Base-by-base conservation (phyloP, 2,329 filamentous ascomycete genomes). In the Venturia carpophila region DNA sequence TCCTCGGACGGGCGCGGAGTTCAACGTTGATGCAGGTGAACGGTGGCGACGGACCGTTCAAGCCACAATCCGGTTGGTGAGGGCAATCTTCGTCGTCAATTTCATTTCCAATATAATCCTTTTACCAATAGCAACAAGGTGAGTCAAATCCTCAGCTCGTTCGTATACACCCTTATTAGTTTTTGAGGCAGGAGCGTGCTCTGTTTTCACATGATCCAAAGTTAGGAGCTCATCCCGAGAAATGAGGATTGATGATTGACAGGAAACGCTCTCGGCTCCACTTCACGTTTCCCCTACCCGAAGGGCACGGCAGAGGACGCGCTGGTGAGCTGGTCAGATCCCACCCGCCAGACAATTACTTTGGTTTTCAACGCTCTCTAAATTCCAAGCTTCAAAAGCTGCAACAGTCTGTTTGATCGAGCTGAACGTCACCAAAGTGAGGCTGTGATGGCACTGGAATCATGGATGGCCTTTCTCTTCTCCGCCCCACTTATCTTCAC, bases 161-260 rank as follows among this genome's bases (percentile, higher is more conserved):
- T 15, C 24, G 24, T 24, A 55, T 24, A 4, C 24, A 55, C 9
- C 49, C 5, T 13, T 24, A 15, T 9, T 47, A 7, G 10, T 9
- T n/a, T 15, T 34, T 34, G 30, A 47, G 19, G 45, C 45, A 47
- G 45, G 19, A 34, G 30, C 30, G 6, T 6, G 30, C 30, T 34
- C 30, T 21, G 13, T 47, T 9, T 47, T 19, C 19, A 24, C 30
- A 34, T 34, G 39, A 41, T 47, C 45, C n/a, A 47, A 47, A 3
- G 6, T n/a, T 47, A 47, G 45, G 17, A 47, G 21, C 45, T 27
- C 21, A 5, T 24, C 21, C 4, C 47, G 47, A 27, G 7, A 52
- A 52, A 30, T 55, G 24, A 34, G 17, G 49, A n/a, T 56, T 56
- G 52, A 56, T 27, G 19, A 56, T 56, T 56, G 52, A 56, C 52